Base-by-base conservation (phyloP, 2,329 filamentous ascomycete species). In the Fusarium sp. region DNA sequence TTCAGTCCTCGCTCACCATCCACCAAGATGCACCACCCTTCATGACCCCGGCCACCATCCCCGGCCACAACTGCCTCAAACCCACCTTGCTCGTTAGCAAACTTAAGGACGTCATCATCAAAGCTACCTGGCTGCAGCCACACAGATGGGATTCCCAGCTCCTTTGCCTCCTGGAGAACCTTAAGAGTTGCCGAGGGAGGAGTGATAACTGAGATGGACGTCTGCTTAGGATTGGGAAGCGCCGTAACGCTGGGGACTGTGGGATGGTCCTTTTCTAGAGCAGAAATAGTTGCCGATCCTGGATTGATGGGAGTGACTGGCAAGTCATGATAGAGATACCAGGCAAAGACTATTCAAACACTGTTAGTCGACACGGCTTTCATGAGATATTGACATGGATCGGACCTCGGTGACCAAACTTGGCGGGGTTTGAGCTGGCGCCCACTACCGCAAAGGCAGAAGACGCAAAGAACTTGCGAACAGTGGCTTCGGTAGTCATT, bases 101-200 rank as follows among this genome's bases (percentile, higher is more conserved):
- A 95, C 45, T 88, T 85, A 71, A 98, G 80, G 24, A 94, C 93
- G 67, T 91, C 90, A 61, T 93, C 90, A 80, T 98, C 91, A 80
- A 93, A 98, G 18, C 91, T 95, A 1, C 96, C 96, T 0, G 96
- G 96, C 84, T 98, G 96, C 74, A 98, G 85, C 93, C 94, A 98
- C 6, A 98, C 91, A 29, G 93, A 89, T 20, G 90, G 88, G 52
- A 97, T 85, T 4, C 95, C 92, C 13, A 93, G 86, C 65, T 89
- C 86, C 82, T 92, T 93, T 0, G 96, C 96, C 82, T 97, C 93
- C 71, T 91, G 87, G 45, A 98, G 85, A 9, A 97, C 86, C 78
- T 91, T 85, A 68, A 92, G 88, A 1, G 96, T 98, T 34, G 94
- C 91, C 3, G 87, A 83, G 0, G 96, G 96, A 4, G 94, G 94